Percentiles rank a stretch among this genome's conserved stretches.
These are phyloP conservation scores for Umbelopsis isabellina DNA, from an alignment of 192 early-diverging fungal genomes.

Conservation along the genomic window DNA sequence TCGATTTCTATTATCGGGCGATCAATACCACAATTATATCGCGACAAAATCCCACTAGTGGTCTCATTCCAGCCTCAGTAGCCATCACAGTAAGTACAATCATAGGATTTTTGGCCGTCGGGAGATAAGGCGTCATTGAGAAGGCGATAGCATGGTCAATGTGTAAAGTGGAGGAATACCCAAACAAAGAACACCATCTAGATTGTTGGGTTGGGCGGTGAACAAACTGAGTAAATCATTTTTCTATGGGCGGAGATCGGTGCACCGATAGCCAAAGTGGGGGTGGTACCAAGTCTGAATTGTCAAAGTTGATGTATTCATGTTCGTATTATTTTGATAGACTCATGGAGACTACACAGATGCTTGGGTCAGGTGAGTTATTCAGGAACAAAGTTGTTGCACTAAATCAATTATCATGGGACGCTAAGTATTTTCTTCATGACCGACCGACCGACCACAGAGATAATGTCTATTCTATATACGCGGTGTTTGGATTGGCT, in stretches of 20 bases:
- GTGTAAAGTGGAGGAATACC: not conserved
- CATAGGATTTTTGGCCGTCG: not conserved
- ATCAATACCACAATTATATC: conserved; percentile 77
- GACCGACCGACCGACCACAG: conserved; percentile 35
- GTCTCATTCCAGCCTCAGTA: conserved; percentile 85
- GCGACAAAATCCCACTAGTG: conserved; percentile 78
- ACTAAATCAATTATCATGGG: not conserved
- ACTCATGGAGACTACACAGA: conserved; percentile 88
- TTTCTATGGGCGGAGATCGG: conserved; percentile 4
- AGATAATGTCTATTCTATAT: conserved; percentile 91
- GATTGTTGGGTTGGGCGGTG: no score
- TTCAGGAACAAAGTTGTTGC: not conserved
- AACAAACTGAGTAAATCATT: no score
- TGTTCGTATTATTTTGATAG: conserved; percentile 16
- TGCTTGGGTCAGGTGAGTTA: conserved; percentile 83
- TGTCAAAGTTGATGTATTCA: not conserved
- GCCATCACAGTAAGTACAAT: conserved; percentile 65
- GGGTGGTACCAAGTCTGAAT: not conserved
- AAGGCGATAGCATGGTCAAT: not conserved
- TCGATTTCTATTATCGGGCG: conserved; percentile 79
- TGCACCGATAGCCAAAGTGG: not conserved
- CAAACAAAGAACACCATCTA: no score
- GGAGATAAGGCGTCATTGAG: not conserved
- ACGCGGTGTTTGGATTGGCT: conserved; percentile 80
- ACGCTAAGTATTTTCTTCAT: not conserved